Percentiles rank a stretch among this genome's conserved stretches.
Evolutionary conservation across 1,284 basidiomycete species (phyloP).

Genomic region (Erythrobasidium hasegawianum): DNA sequence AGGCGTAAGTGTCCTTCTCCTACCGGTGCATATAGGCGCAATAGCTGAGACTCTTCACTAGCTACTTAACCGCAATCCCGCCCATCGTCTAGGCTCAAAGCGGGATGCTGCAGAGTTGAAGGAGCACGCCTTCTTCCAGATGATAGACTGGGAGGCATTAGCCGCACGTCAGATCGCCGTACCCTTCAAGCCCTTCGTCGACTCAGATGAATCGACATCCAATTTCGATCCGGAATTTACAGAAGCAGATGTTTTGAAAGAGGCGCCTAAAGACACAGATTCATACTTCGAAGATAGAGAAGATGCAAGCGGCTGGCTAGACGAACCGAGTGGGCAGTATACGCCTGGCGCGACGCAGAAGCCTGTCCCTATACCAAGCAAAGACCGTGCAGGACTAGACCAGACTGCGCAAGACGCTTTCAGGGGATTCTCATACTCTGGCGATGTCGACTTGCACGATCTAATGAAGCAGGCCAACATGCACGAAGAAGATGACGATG

Average conservation of each 20-base stretch:
- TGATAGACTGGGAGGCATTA: conserved; percentile 81
- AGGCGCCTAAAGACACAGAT: conserved; percentile 56
- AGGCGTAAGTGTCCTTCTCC: conserved; percentile 60
- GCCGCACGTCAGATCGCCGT: conserved; percentile 87
- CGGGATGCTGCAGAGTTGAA: conserved; percentile 92
- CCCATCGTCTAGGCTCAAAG: conserved; percentile 86
- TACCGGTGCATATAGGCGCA: conserved; percentile 35
- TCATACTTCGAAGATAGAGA: conserved; percentile 57
- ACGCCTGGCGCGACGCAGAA: conserved; percentile 52
- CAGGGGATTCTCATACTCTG: conserved; percentile 44
- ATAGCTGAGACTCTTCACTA: conserved; percentile 48
- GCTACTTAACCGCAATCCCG: conserved; percentile 97
- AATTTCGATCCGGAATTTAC: conserved; percentile 99
- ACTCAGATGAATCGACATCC: conserved; percentile 93
- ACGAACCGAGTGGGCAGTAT: conserved; percentile 40
- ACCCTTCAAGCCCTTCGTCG: conserved; percentile 95
- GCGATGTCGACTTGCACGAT: conserved; percentile 40
- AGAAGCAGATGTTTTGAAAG: conserved; percentile 68
- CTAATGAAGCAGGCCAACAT: conserved; percentile 30
- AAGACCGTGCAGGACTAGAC: conserved; percentile 50
- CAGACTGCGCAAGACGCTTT: conserved; percentile 51
- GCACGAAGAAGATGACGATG: conserved; percentile 23
- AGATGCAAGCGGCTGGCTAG: conserved; percentile 43
- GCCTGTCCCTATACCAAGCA: conserved; percentile 51
- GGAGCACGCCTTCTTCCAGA: conserved; percentile 90